Percentiles rank a stretch among this genome's conserved stretches.
phyloP scores from a whole-genome alignment of 2,329 filamentous ascomycete species.

The Arthrinium puccinioides region DNA sequence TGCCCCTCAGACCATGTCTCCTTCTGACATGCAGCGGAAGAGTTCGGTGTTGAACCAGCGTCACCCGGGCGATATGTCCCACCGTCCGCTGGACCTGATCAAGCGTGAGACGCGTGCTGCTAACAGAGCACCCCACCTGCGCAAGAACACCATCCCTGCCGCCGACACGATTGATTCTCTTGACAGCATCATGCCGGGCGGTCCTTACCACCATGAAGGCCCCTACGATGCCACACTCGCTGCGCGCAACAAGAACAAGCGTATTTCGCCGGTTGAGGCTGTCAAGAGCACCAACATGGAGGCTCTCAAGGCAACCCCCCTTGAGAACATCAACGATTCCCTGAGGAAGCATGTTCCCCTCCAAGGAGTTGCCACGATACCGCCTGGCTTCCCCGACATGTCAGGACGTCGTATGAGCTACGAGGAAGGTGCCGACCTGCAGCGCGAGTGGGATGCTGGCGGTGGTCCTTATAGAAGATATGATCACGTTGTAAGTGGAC shows the following conservation, averaged over 20 bases:
- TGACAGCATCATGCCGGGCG: slow-evolving; percentile 55
- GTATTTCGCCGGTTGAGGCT: slow-evolving; percentile 67
- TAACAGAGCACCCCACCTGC: slow-evolving; percentile 59
- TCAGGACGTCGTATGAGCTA: slow-evolving; percentile 69
- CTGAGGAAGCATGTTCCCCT: slow-evolving; percentile 68
- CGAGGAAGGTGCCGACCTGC: slow-evolving; percentile 78
- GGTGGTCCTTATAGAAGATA: slow-evolving; percentile 76
- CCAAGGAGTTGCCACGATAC: slow-evolving; percentile 71
- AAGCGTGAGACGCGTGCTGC: slow-evolving; percentile 55
- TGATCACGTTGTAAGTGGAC: slow-evolving; percentile 61
- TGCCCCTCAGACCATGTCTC: background rate
- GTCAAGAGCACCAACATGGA: slow-evolving; percentile 66
- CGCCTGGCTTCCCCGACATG: slow-evolving; percentile 62
- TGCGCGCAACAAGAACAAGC: slow-evolving; percentile 60
- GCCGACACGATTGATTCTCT: slow-evolving; percentile 77
- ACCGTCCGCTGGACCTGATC: slow-evolving; percentile 61
- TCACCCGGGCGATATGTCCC: slow-evolving; percentile 57
- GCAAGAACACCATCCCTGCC: slow-evolving; percentile 57
- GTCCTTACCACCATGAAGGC: slow-evolving; percentile 78
- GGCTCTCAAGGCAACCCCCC: slow-evolving; percentile 73
- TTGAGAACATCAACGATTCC: slow-evolving; percentile 69
- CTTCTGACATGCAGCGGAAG: background rate
- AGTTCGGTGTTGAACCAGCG: slow-evolving; percentile 49
- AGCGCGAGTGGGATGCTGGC: slow-evolving; percentile 60
- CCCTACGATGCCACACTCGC: slow-evolving; percentile 80